Base-by-base conservation (phyloP, 75 land plant species). In the Pseudotsuga menziesii region DNA sequence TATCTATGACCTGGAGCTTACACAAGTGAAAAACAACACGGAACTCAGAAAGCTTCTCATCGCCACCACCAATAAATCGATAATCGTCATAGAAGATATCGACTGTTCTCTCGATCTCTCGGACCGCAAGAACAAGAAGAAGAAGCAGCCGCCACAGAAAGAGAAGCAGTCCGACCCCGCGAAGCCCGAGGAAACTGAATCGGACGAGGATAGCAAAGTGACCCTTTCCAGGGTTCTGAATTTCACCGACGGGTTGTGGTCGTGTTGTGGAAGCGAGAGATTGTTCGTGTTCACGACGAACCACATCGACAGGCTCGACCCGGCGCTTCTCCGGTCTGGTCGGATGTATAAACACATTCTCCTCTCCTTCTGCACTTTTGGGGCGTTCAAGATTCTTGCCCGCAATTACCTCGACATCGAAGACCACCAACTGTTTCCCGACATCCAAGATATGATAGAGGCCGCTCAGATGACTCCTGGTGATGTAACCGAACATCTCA, bases 401-500 rank as follows among this genome's bases (percentile, higher is more conserved):
- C 20, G 44, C 16, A 85, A 78, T 61, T 84, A 84, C n/a, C 76
- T 85, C 15, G 55, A 58, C 39, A 11, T 83, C 5, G 87, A 74
- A 22, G 58, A 61, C 35, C 85, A 79, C 60, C 39, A 54, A n/a
- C 62, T 70, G 39, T 82, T 77, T 57, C 14, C 39, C 5, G 14
- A 69, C 2, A 12, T 69, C 4, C 23, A 41, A 36, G n/a, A 9
- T 69, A 22, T 84, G 74, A 58, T 86, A 27, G 44, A 44, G 16
- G 76, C 66, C 27, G 85, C 80, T 67, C 57, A 85, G 72, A 88
- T 81, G 14, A 86, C 95, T 1, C 93, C 95, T 11, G 89, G 89
- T 13, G 80, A 82, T 20, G 83, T 86, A 5, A 79, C 79, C 35
- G 89, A 86, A 80, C 39, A 78, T 16, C 71, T 88, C 20, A 35